A percentile compares a stretch with the other conserved stretches of the same genome.
These are phyloP conservation scores for Wickerhamomyces rabaulensis DNA, from an alignment of 805 yeast species.

Conservation along the genomic window DNA sequence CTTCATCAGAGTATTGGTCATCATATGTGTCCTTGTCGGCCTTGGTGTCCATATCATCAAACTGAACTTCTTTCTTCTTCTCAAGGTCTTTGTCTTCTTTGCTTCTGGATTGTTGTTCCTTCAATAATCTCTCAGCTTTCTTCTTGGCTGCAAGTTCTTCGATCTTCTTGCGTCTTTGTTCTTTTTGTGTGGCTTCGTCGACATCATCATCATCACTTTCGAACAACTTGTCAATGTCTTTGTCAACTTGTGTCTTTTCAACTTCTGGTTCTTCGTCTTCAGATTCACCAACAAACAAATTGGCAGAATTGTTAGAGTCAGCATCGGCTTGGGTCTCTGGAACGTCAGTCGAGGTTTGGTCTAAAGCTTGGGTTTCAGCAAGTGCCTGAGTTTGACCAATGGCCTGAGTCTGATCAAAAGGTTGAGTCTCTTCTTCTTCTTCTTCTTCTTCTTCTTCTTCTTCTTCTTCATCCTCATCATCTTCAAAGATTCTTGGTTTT, in stretches of 20 bases:
- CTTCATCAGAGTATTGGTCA: conserved; percentile 4
- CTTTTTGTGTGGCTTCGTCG: conserved; percentile 2
- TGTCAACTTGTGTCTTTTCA: conserved; percentile 1
- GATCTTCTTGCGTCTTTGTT: conserved; percentile 11
- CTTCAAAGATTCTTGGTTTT: neutral
- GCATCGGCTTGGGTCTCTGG: neutral
- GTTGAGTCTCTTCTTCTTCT: neutral
- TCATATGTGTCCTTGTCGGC: conserved; percentile 7
- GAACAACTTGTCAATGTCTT: neutral
- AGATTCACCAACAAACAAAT: conserved; percentile 14
- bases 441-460: neutral
- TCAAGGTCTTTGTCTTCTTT: conserved; percentile 7
- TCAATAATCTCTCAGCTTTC: conserved; percentile 16
- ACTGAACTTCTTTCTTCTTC: neutral
- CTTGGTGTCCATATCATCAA: conserved; percentile 5
- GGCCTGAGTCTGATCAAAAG: neutral
- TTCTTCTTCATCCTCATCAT: neutral
- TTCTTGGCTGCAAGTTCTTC: conserved; percentile 18
- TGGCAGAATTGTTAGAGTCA: neutral
- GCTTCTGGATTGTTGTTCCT: conserved; percentile 13
- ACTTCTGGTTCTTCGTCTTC: conserved; percentile 6
- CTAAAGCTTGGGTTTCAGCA: neutral
- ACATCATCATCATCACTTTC: neutral
- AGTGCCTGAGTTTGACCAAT: neutral
- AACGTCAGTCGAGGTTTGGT: neutral